These are phyloP conservation scores for Rhodotorula taiwanensis DNA, from an alignment of 768 basidiomycete species.

Conservation along the genomic window DNA sequence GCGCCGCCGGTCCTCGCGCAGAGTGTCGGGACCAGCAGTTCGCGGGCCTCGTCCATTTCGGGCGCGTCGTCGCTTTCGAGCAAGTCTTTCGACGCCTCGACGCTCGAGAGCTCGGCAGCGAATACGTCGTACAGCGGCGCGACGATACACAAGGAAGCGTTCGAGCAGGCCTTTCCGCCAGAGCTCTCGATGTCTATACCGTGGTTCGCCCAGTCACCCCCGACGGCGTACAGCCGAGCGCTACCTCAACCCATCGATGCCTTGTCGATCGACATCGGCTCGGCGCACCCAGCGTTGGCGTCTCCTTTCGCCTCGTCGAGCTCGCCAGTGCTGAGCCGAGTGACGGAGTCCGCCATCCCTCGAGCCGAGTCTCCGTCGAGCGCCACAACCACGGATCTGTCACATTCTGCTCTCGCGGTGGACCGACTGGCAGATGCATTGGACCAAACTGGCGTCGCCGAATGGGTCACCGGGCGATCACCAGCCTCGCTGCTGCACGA, in stretches of 20 bases:
- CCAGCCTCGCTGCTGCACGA: not conserved
- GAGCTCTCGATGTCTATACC: not conserved
- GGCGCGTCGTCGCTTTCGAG: not conserved
- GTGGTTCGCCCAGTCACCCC: slow-evolving; percentile 2
- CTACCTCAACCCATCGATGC: not conserved
- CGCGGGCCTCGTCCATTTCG: slow-evolving; percentile 12
- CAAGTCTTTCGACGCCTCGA: slow-evolving; percentile 21
- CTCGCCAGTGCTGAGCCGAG: not conserved
- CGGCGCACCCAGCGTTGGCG: slow-evolving; percentile 19
- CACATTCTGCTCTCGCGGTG: too few relatives aligned
- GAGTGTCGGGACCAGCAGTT: not conserved
- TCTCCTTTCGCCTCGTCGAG: not conserved
- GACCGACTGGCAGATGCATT: not conserved
- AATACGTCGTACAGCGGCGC: slow-evolving; percentile 2
- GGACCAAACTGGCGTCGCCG: not conserved
- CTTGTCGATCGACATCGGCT: not conserved
- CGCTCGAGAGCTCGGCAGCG: slow-evolving; percentile 19
- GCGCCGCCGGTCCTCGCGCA: not conserved
- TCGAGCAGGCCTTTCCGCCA: slow-evolving; percentile 2
- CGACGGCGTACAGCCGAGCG: not conserved
- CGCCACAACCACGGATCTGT: too few relatives aligned
- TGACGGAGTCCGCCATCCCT: too few relatives aligned
- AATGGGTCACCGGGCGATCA: not conserved
- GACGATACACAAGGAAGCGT: not conserved
- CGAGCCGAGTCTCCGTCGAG: too few relatives aligned